Conservation (phyloP, 495 filamentous ascomycete species). For the Daldinia concentrica region DNA sequence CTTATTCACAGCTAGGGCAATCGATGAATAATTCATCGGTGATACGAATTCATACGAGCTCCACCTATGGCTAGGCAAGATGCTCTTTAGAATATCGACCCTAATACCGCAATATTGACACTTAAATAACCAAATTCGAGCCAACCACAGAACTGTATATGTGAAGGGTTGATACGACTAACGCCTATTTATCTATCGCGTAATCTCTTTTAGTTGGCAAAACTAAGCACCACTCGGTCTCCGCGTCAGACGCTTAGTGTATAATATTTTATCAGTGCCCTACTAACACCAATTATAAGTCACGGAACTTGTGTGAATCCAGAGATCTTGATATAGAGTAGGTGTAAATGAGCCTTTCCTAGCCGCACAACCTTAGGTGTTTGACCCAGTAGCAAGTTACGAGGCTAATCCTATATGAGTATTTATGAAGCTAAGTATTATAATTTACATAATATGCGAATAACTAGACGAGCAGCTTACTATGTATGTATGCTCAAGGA, state of each 20-base stretch:
- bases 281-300: background rate
- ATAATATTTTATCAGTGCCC: background rate
- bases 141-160: background rate
- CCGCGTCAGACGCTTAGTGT: background rate
- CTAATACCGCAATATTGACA: background rate
- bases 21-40: background rate
- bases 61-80: background rate
- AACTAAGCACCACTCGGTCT: background rate
- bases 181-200: background rate
- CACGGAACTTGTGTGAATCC: too few relatives aligned
- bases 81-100: background rate
- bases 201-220: background rate
- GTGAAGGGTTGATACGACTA: background rate
- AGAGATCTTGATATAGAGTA: too few relatives aligned
- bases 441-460: background rate
- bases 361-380: background rate
- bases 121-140: background rate
- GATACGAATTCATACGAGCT: background rate
- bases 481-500: background rate
- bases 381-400: background rate
- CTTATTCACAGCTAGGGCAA: background rate
- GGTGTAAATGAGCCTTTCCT: background rate
- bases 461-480: too few relatives aligned
- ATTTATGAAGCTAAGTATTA: background rate
- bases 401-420: background rate